phyloP scores from a whole-genome alignment of 495 filamentous ascomycete genomes.

The Barbatosphaeria neglecta region DNA sequence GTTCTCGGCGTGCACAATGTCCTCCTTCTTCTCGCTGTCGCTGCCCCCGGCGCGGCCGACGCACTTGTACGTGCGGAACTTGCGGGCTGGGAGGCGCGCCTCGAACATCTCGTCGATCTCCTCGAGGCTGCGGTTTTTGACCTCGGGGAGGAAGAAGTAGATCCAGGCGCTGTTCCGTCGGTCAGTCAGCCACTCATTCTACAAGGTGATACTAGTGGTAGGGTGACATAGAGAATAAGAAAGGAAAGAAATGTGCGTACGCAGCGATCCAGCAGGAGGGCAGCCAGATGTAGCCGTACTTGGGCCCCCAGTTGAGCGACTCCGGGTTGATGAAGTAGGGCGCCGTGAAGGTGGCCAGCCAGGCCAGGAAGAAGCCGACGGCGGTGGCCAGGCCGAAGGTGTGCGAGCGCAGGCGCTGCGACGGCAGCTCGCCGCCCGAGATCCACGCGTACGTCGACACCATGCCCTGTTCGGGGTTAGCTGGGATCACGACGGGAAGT shows the following conservation, averaged over 20 bases:
- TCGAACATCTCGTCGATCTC: constrained; percentile 48
- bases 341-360: constrained; percentile 47
- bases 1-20: background rate
- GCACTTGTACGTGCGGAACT: constrained; percentile 37
- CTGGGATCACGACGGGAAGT: background rate
- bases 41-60: constrained; percentile 4
- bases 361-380: constrained; percentile 40
- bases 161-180: constrained; percentile 20
- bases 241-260: background rate
- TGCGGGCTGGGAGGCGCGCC: constrained; percentile 29
- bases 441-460: constrained; percentile 51
- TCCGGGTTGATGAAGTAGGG: constrained; percentile 52
- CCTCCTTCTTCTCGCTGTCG: constrained; percentile 2
- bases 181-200: background rate
- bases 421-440: constrained; percentile 47
- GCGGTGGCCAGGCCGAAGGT: constrained; percentile 46
- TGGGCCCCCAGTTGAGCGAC: constrained; percentile 44
- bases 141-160: constrained; percentile 42
- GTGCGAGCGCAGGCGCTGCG: constrained; percentile 41
- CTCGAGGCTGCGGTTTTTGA: constrained; percentile 40
- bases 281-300: constrained; percentile 44
- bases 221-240: background rate
- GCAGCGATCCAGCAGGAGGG: constrained; percentile 28
- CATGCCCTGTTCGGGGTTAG: constrained; percentile 18
- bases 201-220: no score